phyloP scores from a whole-genome alignment of 441 rosid genomes.

The Dalechampia spathulata region DNA sequence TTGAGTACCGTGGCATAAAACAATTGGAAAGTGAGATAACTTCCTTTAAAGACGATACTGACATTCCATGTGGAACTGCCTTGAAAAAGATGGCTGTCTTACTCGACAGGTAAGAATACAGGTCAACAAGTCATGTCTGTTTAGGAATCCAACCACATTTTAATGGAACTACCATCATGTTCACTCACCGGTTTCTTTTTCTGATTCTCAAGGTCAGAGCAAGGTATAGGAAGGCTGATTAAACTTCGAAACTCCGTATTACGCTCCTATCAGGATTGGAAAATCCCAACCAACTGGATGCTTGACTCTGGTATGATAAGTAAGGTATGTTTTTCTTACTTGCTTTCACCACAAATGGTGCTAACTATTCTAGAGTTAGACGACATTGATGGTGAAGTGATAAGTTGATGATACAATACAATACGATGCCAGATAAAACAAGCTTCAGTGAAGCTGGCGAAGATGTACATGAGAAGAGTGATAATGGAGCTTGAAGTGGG shows the following conservation, averaged over 20 bases:
- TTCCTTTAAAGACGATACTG: conserved; percentile 44
- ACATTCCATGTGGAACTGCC: conserved; percentile 50
- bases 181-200: conserved; percentile 11
- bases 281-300: conserved; percentile 87
- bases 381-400: background rate
- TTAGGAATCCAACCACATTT: background rate
- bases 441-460: conserved; percentile 66
- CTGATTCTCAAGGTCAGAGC: conserved; percentile 51
- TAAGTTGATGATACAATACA: too few species aligned
- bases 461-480: conserved; percentile 73
- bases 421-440: conserved; percentile 56
- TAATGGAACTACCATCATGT: background rate
- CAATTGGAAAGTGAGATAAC: conserved; percentile 59
- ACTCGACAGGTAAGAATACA: conserved; percentile 66
- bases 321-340: conserved; percentile 33
- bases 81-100: conserved; percentile 72
- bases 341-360: background rate
- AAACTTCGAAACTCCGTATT: conserved; percentile 53
- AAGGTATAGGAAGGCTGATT: conserved; percentile 51
- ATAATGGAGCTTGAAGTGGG: conserved; percentile 59
- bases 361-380: too few species aligned
- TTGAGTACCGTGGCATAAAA: conserved; percentile 76
- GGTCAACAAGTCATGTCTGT: background rate
- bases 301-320: conserved; percentile 67
- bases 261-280: conserved; percentile 53